Percentiles rank a stretch among this genome's conserved stretches.
Evolutionary conservation across 257 asterid genomes (phyloP).

Genomic region (Voacanga thouarsii): DNA sequence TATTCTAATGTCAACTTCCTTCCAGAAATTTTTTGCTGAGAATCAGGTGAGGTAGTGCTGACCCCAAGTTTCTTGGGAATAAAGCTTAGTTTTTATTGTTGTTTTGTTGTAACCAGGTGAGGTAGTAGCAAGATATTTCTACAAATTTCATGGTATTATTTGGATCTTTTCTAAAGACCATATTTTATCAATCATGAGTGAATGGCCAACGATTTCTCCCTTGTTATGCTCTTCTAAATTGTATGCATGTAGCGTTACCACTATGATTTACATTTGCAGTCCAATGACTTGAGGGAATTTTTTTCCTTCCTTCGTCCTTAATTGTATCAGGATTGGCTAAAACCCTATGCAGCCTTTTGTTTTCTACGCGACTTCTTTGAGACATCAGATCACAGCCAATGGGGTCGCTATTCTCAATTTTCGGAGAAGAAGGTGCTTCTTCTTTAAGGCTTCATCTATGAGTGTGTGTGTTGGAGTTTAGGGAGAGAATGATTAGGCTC

Average conservation of each 20-base stretch:
- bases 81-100: no score
- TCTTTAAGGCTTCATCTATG: background rate
- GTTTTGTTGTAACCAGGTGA: slow-evolving; percentile 92
- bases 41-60: slow-evolving; percentile 64
- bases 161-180: background rate
- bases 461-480: background rate
- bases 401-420: slow-evolving; percentile 84
- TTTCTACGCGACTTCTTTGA: slow-evolving; percentile 90
- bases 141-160: background rate
- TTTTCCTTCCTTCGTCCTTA: slow-evolving; percentile 4
- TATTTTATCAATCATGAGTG: background rate
- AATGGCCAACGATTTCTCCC: background rate
- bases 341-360: slow-evolving; percentile 96
- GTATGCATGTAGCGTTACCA: background rate
- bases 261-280: background rate
- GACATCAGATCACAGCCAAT: slow-evolving; percentile 93
- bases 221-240: slow-evolving; percentile 2
- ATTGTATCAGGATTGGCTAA: slow-evolving; percentile 79
- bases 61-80: no score
- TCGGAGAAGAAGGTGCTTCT: slow-evolving; percentile 59
- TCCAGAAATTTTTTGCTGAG: slow-evolving; percentile 70
- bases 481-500: background rate
- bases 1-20: slow-evolving; percentile 58
- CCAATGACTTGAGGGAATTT: slow-evolving; percentile 1
- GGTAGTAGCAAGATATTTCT: background rate